Evolutionary conservation across 805 yeast genomes (phyloP), one percentile per base, ranked within the genome.

Genomic region (Saccharomyces kudriavzevii): DNA sequence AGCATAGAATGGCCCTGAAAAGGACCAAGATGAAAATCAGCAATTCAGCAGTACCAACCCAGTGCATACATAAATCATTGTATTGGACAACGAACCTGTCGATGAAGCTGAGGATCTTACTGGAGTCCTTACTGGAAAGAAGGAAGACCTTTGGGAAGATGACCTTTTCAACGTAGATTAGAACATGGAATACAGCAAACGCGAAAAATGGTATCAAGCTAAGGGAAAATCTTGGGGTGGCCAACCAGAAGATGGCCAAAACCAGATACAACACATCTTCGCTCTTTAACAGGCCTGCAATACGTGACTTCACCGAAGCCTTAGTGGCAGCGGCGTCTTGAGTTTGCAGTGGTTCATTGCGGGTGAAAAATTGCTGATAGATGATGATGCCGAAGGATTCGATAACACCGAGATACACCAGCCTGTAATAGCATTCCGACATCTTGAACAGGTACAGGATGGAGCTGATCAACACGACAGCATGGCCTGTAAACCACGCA

Each of bases 131-230:
- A 10, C 43, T 35, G 20, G 55, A 59, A 22, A 61, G 46, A 20
- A 57, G 56, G 6, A 65, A 61, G 25, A 82, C 70, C 5, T 80
- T 74, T 43, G 97, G 96, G 51, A 91, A 74, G 53, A 92, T 59
- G 58, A 77, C 78, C 45, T 82, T 76, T 60, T 85, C 81, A 52
- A 79, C 58, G 73, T 88, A 92, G 20, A 85, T 83, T 63, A 90
- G 74, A 10, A 82, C 83, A 68, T 91, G 97, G 81, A 92, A 90
- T 20, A 83, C 66, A 6, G 97, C 85, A 69, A 86, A 91, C 53
- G 87, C 73, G 48, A 81, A 74, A 65, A 87, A 89, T 52, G 97
- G 96, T 25, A 84, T 67, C 57, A 85, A 72, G 2, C 96, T 78
- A 52, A 87, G 66, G 31, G 80, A 69, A 57, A 80, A 79, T 55